Evolutionary conservation across 129 eudicot genomes (phyloP).

Genomic region (Centella asiatica): DNA sequence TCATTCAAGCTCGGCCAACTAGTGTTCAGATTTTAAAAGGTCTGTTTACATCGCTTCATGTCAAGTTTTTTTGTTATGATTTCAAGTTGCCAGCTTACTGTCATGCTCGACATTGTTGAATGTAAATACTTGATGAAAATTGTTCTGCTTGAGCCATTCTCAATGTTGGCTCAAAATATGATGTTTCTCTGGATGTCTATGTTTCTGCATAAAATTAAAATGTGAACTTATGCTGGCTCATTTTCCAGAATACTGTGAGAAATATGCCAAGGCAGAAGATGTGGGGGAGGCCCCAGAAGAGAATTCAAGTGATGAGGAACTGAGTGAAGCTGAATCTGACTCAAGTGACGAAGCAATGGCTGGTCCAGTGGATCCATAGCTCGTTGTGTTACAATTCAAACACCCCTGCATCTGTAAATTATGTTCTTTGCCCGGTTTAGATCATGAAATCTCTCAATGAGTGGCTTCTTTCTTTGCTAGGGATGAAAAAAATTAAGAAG

Average conservation of each 20-base stretch:
- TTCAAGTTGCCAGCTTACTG: no score
- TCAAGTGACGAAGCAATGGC: conserved; percentile 77
- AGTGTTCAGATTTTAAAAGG: no score
- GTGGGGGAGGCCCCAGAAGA: conserved; percentile 65
- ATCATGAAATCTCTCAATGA: not conserved
- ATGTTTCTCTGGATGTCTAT: not conserved
- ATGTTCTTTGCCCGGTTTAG: not conserved
- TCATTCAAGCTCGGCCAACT: no score
- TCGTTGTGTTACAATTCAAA: not conserved
- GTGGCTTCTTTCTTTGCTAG: not conserved
- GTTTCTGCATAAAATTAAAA: not conserved
- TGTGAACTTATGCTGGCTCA: not conserved
- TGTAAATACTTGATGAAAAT: no score
- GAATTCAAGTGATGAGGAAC: conserved; percentile 71
- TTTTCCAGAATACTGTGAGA: conserved; percentile 68
- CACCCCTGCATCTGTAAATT: conserved; percentile 9
- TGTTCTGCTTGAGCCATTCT: no score
- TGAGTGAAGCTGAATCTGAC: conserved; percentile 63
- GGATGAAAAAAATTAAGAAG: not conserved
- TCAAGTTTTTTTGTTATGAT: no score
- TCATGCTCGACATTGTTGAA: not conserved
- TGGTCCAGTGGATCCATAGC: conserved; percentile 62
- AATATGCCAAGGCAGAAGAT: conserved; percentile 83
- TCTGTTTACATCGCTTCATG: no score
- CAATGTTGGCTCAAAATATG: no score